phyloP scores from a whole-genome alignment of 2,329 filamentous ascomycete genomes.

The Scedosporium apiospermum region DNA sequence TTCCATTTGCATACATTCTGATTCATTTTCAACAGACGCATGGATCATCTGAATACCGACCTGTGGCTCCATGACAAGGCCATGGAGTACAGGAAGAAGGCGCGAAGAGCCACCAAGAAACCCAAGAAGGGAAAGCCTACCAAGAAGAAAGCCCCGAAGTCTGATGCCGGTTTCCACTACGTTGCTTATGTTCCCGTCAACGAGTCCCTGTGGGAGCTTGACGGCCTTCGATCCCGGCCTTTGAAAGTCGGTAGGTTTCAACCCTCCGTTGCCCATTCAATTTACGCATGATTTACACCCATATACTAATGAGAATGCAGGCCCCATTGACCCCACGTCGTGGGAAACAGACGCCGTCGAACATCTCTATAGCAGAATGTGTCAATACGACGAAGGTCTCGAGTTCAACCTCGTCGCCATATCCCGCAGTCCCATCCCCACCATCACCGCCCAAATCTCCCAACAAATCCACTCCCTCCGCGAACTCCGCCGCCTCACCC shows the following conservation, averaged over 20 bases:
- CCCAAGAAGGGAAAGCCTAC: slow-evolving; percentile 18
- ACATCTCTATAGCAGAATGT: slow-evolving; percentile 60
- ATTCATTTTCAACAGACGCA: slow-evolving; percentile 34
- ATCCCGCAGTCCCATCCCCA: too few species aligned
- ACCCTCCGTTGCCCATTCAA: neutral
- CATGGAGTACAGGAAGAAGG: slow-evolving; percentile 17
- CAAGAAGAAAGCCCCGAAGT: slow-evolving; percentile 32
- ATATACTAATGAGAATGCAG: slow-evolving; percentile 17
- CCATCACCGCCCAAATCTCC: slow-evolving; percentile 37
- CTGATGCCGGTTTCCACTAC: slow-evolving; percentile 71
- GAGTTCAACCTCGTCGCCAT: slow-evolving; percentile 67
- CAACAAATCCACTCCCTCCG: slow-evolving; percentile 28
- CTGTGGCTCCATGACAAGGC: slow-evolving; percentile 52
- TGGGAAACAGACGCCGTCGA: slow-evolving; percentile 12
- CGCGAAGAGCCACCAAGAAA: slow-evolving; percentile 21
- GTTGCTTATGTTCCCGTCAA: slow-evolving; percentile 75
- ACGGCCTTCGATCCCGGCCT: slow-evolving; percentile 69
- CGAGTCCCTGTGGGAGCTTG: slow-evolving; percentile 77
- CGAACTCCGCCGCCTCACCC: slow-evolving; percentile 24
- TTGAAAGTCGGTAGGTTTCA: slow-evolving; percentile 34
- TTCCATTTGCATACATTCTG: too few species aligned
- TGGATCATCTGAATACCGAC: slow-evolving; percentile 67
- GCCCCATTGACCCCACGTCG: slow-evolving; percentile 16
- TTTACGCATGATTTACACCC: neutral
- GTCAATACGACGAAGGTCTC: slow-evolving; percentile 53